phyloP scores from a whole-genome alignment of 2,329 filamentous ascomycete genomes.

The Davidsoniella eucalypti region DNA sequence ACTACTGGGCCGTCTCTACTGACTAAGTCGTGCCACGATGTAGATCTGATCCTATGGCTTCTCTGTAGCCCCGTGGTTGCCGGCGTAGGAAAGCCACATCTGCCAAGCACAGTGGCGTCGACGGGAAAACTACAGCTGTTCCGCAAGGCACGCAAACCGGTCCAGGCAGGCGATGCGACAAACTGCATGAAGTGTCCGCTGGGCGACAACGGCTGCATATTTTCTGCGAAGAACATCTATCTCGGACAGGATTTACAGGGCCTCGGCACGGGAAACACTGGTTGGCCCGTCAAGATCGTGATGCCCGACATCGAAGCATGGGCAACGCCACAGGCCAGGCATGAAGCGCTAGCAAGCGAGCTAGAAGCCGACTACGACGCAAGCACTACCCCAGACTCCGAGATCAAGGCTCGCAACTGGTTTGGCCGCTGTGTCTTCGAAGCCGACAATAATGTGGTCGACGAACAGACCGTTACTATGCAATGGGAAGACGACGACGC shows the following conservation, averaged over 20 bases:
- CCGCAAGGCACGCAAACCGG: constrained; percentile 57
- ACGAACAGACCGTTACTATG: constrained; percentile 81
- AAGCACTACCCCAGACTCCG: constrained; percentile 24
- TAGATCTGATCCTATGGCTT: constrained; percentile 85
- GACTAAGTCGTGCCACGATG: constrained; percentile 92
- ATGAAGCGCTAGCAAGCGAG: constrained; percentile 26
- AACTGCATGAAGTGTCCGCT: constrained; percentile 68
- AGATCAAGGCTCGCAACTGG: constrained; percentile 46
- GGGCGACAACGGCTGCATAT: constrained; percentile 45
- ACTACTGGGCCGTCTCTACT: constrained; percentile 66
- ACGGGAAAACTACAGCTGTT: constrained; percentile 66
- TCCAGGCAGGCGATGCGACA: constrained; percentile 55
- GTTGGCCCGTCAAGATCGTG: constrained; percentile 82
- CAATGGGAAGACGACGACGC: constrained; percentile 60
- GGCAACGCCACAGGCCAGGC: constrained; percentile 26
- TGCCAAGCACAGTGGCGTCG: constrained; percentile 61
- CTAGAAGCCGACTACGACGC: constrained; percentile 37
- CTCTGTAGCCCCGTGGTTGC: constrained; percentile 51
- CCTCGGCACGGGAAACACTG: constrained; percentile 46
- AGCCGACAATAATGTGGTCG: constrained; percentile 79
- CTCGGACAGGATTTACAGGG: constrained; percentile 44
- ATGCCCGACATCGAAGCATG: constrained; percentile 80
- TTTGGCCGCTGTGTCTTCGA: constrained; percentile 95
- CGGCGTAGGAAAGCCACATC: constrained; percentile 39
- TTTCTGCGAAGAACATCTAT: constrained; percentile 74